phyloP scores from a whole-genome alignment of 345 rosid genomes.

The Isatis tinctoria region DNA sequence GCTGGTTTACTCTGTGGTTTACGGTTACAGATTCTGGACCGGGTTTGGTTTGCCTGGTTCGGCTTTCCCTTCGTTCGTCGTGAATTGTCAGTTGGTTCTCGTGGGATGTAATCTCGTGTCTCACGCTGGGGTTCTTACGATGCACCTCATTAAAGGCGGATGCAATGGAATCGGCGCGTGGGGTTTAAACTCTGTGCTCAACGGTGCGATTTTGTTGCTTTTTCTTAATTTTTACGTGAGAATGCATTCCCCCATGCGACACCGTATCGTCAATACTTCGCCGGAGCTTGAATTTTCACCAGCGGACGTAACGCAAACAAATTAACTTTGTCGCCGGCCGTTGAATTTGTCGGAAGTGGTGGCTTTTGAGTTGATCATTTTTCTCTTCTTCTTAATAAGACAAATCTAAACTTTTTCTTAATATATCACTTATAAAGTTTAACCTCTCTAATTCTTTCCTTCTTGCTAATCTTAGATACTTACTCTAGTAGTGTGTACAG shows the following conservation, averaged over 20 bases:
- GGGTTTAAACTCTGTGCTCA: conserved; percentile 57
- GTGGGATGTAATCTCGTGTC: conserved; percentile 59
- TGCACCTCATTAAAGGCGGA: conserved; percentile 69
- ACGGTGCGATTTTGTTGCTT: conserved; percentile 51
- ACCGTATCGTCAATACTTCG: neutral
- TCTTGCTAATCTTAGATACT: neutral
- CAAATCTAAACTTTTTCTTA: neutral
- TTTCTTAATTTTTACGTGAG: conserved; percentile 56
- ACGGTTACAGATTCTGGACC: conserved; percentile 71
- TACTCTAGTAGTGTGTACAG: neutral
- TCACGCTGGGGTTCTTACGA: conserved; percentile 59
- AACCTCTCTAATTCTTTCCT: neutral
- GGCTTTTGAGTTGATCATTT: neutral
- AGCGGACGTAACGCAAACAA: neutral
- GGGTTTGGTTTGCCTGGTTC: conserved; percentile 55
- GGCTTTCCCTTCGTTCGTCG: conserved; percentile 48
- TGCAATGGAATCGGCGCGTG: conserved; percentile 83
- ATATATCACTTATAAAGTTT: neutral
- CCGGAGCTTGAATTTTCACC: neutral
- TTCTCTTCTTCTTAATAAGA: neutral
- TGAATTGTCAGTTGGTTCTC: conserved; percentile 53
- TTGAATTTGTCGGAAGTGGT: neutral
- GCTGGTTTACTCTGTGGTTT: conserved; percentile 57
- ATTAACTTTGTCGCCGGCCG: conserved; percentile 1
- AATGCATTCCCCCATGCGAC: conserved; percentile 18